Conservation (phyloP, 2,329 filamentous ascomycete genomes). For the Sordariomycetes sp. region DNA sequence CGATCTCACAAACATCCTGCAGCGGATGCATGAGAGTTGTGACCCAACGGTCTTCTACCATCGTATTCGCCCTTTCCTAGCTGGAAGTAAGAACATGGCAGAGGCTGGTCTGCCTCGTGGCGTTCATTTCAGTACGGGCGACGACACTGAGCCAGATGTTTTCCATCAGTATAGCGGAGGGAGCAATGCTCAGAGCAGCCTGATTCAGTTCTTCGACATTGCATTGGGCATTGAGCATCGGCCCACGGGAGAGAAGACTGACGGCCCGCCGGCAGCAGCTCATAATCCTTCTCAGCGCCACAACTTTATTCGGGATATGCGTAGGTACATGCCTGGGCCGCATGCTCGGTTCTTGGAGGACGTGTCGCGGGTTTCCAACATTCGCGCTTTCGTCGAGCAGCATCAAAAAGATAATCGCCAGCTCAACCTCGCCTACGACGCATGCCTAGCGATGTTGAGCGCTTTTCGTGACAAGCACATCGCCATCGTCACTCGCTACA, state of each 20-base stretch:
- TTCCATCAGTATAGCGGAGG: constrained; percentile 87
- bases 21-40: constrained; percentile 91
- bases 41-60: constrained; percentile 94
- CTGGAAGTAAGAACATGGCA: constrained; percentile 95
- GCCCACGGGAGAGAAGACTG: constrained; percentile 67
- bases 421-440: constrained; percentile 77
- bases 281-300: constrained; percentile 29
- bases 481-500: constrained; percentile 90
- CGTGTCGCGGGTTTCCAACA: constrained; percentile 72
- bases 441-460: constrained; percentile 64
- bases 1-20: constrained; percentile 68
- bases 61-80: constrained; percentile 89
- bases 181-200: constrained; percentile 91
- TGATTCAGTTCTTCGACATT: constrained; percentile 97
- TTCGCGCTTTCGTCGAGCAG: constrained; percentile 69
- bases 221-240: constrained; percentile 83
- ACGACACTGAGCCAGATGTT: constrained; percentile 49
- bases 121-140: constrained; percentile 78
- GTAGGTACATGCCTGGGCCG: constrained; percentile 88
- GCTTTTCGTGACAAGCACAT: constrained; percentile 88
- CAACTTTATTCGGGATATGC: constrained; percentile 97
- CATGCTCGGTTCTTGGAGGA: constrained; percentile 85
- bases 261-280: constrained; percentile 12
- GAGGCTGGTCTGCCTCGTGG: constrained; percentile 85
- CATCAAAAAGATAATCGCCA: constrained; percentile 29